Evolutionary conservation across 2,329 filamentous ascomycete genomes (phyloP), one percentile per base, ranked within the genome.

Genomic region (Ceratocystis eucalypticola): DNA sequence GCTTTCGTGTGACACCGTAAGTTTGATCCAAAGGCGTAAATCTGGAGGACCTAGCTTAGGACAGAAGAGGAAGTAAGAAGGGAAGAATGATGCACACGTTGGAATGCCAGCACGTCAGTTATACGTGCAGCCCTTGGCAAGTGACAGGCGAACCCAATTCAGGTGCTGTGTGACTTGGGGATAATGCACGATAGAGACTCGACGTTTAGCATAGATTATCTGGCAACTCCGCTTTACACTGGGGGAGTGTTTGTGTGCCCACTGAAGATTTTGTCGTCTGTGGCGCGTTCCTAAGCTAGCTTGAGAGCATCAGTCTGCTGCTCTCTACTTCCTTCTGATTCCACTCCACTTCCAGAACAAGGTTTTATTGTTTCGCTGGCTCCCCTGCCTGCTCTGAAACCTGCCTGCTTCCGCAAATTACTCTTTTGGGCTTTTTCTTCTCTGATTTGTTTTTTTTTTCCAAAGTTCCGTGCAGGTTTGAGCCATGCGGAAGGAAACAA

Each of bases 361-460:
- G 55, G 28, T 59, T 33, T 59, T n/a, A 12, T 59, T 37, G 55
- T 59, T 59, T 59, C 28, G 55, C 15, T 28, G n/a, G 55, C n/a
- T 37, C 33, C 55, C 55, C 55, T 37, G 25, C 12, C 28, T 59
- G 17, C 25, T 59, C 55, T 59, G 55, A 59, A 59, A 59, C 55
- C 55, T 59, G 55, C 55, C 33, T 33, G 28, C 12, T 59, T 25
- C 55, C 55, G 55, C 55, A 59, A 59, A 59, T 59, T 59, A 59
- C 55, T 59, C 28, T 25, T 59, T 59, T 59, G 28, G 55, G 55
- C 17, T n/a, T 59, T 57, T 59, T n/a, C 30, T 59, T 59, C 3
- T 59, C 28, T 59, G 48, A 6, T 15, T 53, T 25, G 25, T 53
- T 53, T 41, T 53, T 53, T 4, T n/a, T 22, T 10, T 8, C 48